These are phyloP conservation scores for Oidium heveae DNA, from an alignment of 2,329 filamentous ascomycete species.

Conservation along the genomic window DNA sequence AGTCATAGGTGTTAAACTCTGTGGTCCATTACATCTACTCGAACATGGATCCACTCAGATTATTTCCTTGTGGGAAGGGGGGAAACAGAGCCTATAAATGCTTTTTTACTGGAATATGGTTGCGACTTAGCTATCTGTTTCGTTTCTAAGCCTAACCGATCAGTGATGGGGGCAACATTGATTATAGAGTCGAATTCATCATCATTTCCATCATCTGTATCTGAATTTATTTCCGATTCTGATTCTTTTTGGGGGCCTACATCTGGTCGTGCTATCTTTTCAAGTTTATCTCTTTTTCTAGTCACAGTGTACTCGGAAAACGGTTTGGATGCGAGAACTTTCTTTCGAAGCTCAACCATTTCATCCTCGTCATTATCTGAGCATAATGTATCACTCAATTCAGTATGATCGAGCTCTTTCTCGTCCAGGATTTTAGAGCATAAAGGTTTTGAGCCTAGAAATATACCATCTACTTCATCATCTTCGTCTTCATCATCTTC, in stretches of 20 bases:
- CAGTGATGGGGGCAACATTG: constrained; percentile 69
- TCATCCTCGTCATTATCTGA: constrained; percentile 52
- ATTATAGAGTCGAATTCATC: constrained; percentile 85
- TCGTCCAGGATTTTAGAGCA: constrained; percentile 8
- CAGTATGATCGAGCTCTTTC: constrained; percentile 18
- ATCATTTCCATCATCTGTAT: constrained; percentile 40
- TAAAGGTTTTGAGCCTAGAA: constrained; percentile 19
- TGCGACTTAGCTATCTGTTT: constrained; percentile 23
- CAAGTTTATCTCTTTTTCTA: constrained; percentile 27
- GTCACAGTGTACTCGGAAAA: constrained; percentile 37
- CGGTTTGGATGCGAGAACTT: constrained; percentile 75
- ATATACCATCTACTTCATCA: constrained; percentile 30
- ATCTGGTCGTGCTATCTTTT: constrained; percentile 35
- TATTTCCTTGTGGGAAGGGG: too few relatives aligned
- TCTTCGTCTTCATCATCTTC: constrained; percentile 21
- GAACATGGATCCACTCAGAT: too few relatives aligned
- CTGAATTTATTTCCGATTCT: constrained; percentile 37
- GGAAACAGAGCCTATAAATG: too few relatives aligned
- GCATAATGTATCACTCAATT: constrained; percentile 49
- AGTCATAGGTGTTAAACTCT: too few relatives aligned
- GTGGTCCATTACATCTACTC: too few relatives aligned
- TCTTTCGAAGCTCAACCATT: constrained; percentile 78
- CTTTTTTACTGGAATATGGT: too few relatives aligned
- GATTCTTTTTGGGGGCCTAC: constrained; percentile 28
- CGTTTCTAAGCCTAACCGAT: constrained; percentile 48